Conservation (phyloP, 495 filamentous ascomycete species). For the Penicillium longicatenatum region DNA sequence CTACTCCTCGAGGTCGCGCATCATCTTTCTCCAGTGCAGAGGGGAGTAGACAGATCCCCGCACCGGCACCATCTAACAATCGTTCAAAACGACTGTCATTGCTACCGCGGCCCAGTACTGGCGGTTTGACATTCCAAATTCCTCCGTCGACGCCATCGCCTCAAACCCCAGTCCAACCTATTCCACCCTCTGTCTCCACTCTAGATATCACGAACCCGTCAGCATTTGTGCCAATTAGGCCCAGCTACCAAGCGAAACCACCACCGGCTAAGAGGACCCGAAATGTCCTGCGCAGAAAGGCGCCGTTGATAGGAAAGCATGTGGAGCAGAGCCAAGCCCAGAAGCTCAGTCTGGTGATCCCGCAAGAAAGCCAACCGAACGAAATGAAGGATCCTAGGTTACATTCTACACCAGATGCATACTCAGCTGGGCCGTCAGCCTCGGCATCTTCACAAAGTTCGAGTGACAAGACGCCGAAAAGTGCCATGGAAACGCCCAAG, state of each 20-base stretch:
- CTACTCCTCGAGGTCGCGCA: conserved; percentile 28
- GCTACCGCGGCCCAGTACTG: conserved; percentile 36
- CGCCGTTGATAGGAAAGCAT: conserved; percentile 44
- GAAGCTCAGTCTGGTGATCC: conserved; percentile 43
- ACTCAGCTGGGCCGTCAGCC: conserved; percentile 9
- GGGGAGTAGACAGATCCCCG: conserved; percentile 24
- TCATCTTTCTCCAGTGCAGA: conserved; percentile 36
- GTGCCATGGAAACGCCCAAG: conserved; percentile 19
- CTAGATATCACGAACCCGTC: conserved; percentile 20
- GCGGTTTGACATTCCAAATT: conserved; percentile 13
- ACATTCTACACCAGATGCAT: conserved; percentile 6
- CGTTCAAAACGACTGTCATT: conserved; percentile 33
- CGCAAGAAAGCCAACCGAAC: conserved; percentile 18
- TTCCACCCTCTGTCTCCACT: conserved; percentile 22
- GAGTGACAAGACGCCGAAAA: conserved; percentile 17
- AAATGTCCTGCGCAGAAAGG: conserved; percentile 47
- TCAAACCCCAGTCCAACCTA: conserved; percentile 19
- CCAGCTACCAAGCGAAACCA: conserved; percentile 14
- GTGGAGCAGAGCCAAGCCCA: conserved; percentile 29
- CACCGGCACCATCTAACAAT: conserved; percentile 23
- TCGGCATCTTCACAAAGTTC: conserved; percentile 14
- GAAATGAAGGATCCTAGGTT: conserved; percentile 11
- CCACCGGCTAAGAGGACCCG: conserved; percentile 31
- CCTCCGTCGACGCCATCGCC: conserved; percentile 23
- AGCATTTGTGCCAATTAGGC: conserved; percentile 9